These are phyloP conservation scores for Chaetomidium leptoderma DNA, from an alignment of 495 filamentous ascomycete genomes.

Conservation along the genomic window DNA sequence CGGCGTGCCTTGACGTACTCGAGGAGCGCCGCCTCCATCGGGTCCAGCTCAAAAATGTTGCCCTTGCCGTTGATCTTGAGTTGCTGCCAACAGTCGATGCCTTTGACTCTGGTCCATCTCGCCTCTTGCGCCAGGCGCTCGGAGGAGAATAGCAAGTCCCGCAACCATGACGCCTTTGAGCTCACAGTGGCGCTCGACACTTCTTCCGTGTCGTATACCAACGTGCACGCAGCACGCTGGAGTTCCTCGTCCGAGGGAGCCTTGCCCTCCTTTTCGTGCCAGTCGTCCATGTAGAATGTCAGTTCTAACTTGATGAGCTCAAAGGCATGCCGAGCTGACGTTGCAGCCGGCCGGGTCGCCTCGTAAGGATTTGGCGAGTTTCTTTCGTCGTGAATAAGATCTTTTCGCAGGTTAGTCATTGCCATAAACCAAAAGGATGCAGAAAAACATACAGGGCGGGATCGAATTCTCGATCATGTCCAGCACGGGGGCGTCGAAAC, in stretches of 20 bases:
- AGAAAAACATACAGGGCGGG: conserved; percentile 51
- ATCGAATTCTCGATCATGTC: conserved; percentile 62
- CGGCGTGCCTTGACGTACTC: conserved; percentile 47
- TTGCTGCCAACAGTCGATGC: conserved; percentile 28
- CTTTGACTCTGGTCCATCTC: conserved; percentile 6
- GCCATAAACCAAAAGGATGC: conserved; percentile 6
- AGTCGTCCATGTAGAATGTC: conserved; percentile 37
- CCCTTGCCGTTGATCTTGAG: conserved; percentile 47
- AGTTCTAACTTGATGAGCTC: conserved; percentile 51
- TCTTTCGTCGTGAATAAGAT: conserved; percentile 55
- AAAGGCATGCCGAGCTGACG: conserved; percentile 44
- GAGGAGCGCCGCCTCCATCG: conserved; percentile 45
- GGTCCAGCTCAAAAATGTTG: conserved; percentile 46
- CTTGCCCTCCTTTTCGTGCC: conserved; percentile 27
- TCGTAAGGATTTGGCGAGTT: conserved; percentile 45
- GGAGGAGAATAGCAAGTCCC: conserved; percentile 49
- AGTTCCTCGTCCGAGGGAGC: conserved; percentile 42
- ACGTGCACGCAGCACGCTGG: conserved; percentile 40
- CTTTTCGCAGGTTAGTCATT: conserved; percentile 23
- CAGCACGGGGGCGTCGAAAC: conserved; percentile 56
- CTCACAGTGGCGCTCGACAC: conserved; percentile 26
- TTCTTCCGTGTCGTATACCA: conserved; percentile 40
- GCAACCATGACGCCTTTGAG: conserved; percentile 46
- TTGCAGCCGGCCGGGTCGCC: conserved; percentile 34
- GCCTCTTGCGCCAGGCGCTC: conserved; percentile 35